Evolutionary conservation across 805 yeast species (phyloP), one percentile per base, ranked within the genome.

Genomic region (Cyberlindnera mrakii): DNA sequence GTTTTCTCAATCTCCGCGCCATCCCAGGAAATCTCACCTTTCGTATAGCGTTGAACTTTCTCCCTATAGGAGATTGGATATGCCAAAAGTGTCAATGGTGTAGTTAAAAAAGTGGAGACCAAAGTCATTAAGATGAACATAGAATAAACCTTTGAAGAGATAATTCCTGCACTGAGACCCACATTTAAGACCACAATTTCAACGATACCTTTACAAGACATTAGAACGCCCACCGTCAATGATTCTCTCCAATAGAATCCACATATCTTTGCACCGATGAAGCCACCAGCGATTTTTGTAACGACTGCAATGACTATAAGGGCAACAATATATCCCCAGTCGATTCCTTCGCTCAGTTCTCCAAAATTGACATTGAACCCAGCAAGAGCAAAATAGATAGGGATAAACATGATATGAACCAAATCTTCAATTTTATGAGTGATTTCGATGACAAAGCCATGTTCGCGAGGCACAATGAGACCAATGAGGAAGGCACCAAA

Each of bases 181-280:
- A 82, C 78, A 34, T 77, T 79, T 50, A 85, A 67, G 17, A 85
- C 93, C 34, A 85, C 90, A 58, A 85, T 81, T 62, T 85, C 95
- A 19, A 85, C 93, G 49, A 85, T 83, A 62, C 95, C 95, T 62
- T 85, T 85, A 71, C 95, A 85, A 6, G 91, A 83, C 93, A 85
- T 85, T 52, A 85, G 68, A 19, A 83, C 74, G 41, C 95, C 95
- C 32, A 84, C 91, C 3, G 90, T 71, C 30, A 80, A 59, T 3
- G 88, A 75, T 59, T 85, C 93, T 58, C 90, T 74, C 84, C 85
- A 80, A 39, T 70, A 70, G 39, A 85, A 63, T 1, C 84, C 85
- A 58, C 72, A 73, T 33, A 77, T 45, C 50, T 72, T 78, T 3
- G 90, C 82, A 32, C 83, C 81, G 11, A 80, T 47, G 29, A 77